Percentiles rank a stretch among this genome's conserved stretches.
These are phyloP conservation scores for Pseudoscleropodium purum DNA, from an alignment of 225 moss, liverwort and hornwort species.

Conservation along the genomic window DNA sequence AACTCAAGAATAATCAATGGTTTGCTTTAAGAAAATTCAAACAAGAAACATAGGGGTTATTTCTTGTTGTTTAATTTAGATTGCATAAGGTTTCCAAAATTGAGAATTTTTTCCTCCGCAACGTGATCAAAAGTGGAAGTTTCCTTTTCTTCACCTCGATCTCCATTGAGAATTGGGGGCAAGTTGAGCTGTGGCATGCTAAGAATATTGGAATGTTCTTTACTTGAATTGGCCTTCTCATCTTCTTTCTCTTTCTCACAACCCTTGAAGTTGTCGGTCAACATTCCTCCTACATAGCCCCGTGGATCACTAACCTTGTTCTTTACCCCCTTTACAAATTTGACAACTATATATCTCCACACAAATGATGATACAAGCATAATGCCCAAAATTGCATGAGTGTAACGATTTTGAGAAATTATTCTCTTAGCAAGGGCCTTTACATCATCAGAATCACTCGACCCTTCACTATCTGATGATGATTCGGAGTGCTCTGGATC, in stretches of 20 bases:
- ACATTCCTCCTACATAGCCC: slow-evolving; percentile 25
- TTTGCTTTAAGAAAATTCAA: neutral
- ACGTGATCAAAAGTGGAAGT: neutral
- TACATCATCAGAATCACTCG: neutral
- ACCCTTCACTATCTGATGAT: slow-evolving; percentile 1
- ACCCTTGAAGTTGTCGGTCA: slow-evolving; percentile 14
- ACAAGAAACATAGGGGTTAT: neutral
- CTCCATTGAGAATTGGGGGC: neutral
- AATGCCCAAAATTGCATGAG: slow-evolving; percentile 31
- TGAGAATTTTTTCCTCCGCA: neutral
- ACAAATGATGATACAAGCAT: slow-evolving; percentile 40
- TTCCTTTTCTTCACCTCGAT: neutral
- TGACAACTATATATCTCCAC: slow-evolving; percentile 36
- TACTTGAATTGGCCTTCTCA: neutral
- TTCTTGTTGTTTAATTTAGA: neutral
- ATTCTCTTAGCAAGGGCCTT: slow-evolving; percentile 34
- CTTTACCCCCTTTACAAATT: slow-evolving; percentile 27
- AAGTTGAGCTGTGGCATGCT: neutral
- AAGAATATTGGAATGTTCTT: neutral
- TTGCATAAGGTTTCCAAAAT: neutral
- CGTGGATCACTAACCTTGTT: slow-evolving; percentile 32
- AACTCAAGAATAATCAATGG: neutral
- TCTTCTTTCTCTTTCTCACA: neutral
- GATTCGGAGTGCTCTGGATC: neutral
- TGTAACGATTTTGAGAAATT: slow-evolving; percentile 27